These are phyloP conservation scores for Thermothelomyces thermophilus DNA, from an alignment of 2,329 filamentous ascomycete genomes.

Conservation along the genomic window DNA sequence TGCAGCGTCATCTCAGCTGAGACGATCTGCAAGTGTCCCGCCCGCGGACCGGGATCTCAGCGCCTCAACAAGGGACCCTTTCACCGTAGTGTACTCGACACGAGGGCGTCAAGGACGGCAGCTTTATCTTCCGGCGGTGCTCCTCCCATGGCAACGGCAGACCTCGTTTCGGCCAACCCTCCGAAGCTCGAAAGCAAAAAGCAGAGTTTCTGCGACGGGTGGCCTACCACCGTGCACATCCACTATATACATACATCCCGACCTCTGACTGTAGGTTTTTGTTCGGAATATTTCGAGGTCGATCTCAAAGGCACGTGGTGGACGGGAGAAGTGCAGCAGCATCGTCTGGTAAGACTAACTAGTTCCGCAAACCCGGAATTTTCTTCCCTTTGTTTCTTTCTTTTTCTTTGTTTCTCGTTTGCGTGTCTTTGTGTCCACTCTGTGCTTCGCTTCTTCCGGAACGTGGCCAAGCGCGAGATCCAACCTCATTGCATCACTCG, in stretches of 20 bases:
- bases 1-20: conserved; percentile 23
- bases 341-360: background rate
- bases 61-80: conserved; percentile 6
- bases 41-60: conserved; percentile 1
- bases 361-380: background rate
- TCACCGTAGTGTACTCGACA: background rate
- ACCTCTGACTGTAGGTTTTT: too few species aligned
- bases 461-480: too few species aligned
- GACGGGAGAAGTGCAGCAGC: background rate
- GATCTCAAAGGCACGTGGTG: background rate
- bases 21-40: conserved; percentile 15
- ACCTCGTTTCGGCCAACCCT: background rate
- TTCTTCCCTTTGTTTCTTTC: too few species aligned
- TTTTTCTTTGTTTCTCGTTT: too few species aligned
- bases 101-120: background rate
- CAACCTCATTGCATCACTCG: too few species aligned
- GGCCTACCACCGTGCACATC: too few species aligned
- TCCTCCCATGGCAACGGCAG: background rate
- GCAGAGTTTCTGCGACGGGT: background rate
- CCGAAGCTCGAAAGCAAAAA: background rate
- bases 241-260: too few species aligned
- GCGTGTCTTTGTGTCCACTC: background rate
- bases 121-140: conserved; percentile 5
- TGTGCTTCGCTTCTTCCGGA: background rate
- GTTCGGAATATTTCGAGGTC: background rate